Evolutionary conservation across 257 asterid genomes (phyloP).

Genomic region (Linaria vulgaris): DNA sequence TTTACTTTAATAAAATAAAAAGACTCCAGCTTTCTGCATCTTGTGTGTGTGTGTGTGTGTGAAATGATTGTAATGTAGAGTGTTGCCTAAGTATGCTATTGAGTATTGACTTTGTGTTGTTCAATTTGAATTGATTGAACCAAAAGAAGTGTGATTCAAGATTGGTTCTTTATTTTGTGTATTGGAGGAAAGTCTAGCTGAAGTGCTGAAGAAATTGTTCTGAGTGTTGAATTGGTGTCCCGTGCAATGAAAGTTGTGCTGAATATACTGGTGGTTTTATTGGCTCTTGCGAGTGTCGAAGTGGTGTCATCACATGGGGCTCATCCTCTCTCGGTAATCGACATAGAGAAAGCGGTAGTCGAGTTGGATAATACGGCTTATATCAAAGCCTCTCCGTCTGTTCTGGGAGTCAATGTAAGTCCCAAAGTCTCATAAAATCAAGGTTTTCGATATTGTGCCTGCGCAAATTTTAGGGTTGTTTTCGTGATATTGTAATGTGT

Average conservation of each 20-base stretch:
- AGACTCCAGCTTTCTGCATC: background rate
- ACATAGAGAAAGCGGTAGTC: slow-evolving; percentile 56
- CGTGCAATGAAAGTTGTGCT: slow-evolving; percentile 41
- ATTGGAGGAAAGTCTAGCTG: background rate
- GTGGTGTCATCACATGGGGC: slow-evolving; percentile 63
- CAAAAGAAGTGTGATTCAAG: slow-evolving; percentile 4
- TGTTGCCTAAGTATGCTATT: slow-evolving; percentile 25
- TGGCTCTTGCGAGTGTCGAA: slow-evolving; percentile 42
- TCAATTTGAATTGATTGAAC: slow-evolving; percentile 1
- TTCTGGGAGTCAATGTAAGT: slow-evolving; percentile 75
- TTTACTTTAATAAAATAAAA: background rate
- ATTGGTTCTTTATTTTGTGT: background rate
- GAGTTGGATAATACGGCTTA: slow-evolving; percentile 55
- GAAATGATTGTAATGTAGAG: slow-evolving; percentile 29
- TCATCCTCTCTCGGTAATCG: slow-evolving; percentile 70
- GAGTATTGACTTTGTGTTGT: slow-evolving; percentile 12
- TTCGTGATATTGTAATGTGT: slow-evolving; percentile 4
- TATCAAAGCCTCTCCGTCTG: slow-evolving; percentile 67
- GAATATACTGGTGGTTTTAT: slow-evolving; percentile 42
- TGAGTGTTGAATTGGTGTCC: slow-evolving; percentile 24
- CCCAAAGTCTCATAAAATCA: background rate
- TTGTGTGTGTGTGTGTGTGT: background rate
- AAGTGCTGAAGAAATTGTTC: slow-evolving; percentile 1
- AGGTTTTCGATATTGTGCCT: background rate
- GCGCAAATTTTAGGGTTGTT: background rate